Evolutionary conservation across 2,329 filamentous ascomycete species (phyloP).

Genomic region (Zymoseptoria crescenta): DNA sequence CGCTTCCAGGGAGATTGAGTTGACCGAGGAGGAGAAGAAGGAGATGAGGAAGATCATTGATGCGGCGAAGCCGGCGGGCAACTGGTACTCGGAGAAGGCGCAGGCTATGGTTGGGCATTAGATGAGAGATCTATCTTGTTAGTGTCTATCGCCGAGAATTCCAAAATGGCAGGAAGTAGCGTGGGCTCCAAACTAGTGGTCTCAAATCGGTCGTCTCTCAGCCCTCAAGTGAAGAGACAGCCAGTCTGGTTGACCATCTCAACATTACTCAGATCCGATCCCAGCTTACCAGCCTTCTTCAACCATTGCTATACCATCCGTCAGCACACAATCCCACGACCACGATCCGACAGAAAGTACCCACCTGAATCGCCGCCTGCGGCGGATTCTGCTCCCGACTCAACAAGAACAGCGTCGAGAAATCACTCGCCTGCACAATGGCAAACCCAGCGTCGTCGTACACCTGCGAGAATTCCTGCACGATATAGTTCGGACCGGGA

Average conservation of each 20-base stretch:
- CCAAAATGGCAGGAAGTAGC: too few species aligned
- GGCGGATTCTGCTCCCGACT: conserved; percentile 15
- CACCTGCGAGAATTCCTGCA: conserved; percentile 2
- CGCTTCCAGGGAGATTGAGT: too few species aligned
- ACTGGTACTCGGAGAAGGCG: too few species aligned
- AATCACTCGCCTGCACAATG: conserved; percentile 17
- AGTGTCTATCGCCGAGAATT: too few species aligned
- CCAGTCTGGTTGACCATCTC: conserved; percentile 12
- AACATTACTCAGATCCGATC: conserved; percentile 13
- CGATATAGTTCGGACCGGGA: conserved; percentile 17
- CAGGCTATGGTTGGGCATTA: too few species aligned
- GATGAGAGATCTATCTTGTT: too few species aligned
- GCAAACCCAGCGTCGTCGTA: conserved; percentile 11
- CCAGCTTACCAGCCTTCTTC: conserved; percentile 9
- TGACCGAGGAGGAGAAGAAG: too few species aligned
- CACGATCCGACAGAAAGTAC: not conserved
- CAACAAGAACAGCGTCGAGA: conserved; percentile 17
- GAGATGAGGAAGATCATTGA: too few species aligned
- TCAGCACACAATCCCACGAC: not conserved
- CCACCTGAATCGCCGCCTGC: conserved; percentile 14
- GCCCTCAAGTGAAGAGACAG: conserved; percentile 8
- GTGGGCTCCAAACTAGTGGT: too few species aligned
- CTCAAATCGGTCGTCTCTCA: too few species aligned
- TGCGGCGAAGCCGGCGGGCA: too few species aligned
- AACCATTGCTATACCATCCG: conserved; percentile 10